These are phyloP conservation scores for Cryptosporidium baileyi DNA, from an alignment of 169 alveolate genomes.

Conservation along the genomic window DNA sequence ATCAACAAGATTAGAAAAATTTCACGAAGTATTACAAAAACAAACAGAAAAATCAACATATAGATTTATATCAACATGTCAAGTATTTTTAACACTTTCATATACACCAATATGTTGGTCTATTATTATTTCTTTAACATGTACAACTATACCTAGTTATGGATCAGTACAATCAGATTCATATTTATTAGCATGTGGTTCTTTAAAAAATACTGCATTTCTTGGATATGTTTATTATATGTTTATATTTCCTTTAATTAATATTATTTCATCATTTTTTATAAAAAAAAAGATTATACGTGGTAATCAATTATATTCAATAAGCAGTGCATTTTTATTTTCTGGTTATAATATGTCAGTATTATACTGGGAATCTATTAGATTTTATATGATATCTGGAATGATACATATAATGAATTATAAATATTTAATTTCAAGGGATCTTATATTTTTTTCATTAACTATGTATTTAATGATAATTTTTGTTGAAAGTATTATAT, in stretches of 20 bases:
- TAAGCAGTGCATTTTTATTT: slow-evolving; percentile 58
- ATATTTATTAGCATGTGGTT: slow-evolving; percentile 23
- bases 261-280: background rate
- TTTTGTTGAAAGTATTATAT: slow-evolving; percentile 31
- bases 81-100: slow-evolving; percentile 23
- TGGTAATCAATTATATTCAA: background rate
- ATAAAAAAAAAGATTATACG: slow-evolving; percentile 11
- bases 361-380: slow-evolving; percentile 45
- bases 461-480: slow-evolving; percentile 6
- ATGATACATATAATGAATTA: slow-evolving; percentile 9
- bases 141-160: slow-evolving; percentile 51
- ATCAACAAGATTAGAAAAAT: slow-evolving; percentile 40
- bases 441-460: slow-evolving; percentile 18
- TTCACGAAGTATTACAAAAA: background rate
- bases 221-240: slow-evolving; percentile 16
- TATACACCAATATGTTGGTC: slow-evolving; percentile 21
- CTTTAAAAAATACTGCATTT: background rate
- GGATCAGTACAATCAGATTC: slow-evolving; percentile 33
- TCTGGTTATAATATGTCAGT: slow-evolving; percentile 42
- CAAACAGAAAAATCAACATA: slow-evolving; percentile 56
- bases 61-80: slow-evolving; percentile 47
- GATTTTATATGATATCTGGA: background rate
- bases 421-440: slow-evolving; percentile 3
- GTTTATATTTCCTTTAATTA: slow-evolving; percentile 29
- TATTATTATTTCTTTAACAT: slow-evolving; percentile 6